A percentile compares a stretch with the other conserved stretches of the same genome.
Evolutionary conservation across 495 filamentous ascomycete species (phyloP).

Genomic region (Xylaria scruposa): DNA sequence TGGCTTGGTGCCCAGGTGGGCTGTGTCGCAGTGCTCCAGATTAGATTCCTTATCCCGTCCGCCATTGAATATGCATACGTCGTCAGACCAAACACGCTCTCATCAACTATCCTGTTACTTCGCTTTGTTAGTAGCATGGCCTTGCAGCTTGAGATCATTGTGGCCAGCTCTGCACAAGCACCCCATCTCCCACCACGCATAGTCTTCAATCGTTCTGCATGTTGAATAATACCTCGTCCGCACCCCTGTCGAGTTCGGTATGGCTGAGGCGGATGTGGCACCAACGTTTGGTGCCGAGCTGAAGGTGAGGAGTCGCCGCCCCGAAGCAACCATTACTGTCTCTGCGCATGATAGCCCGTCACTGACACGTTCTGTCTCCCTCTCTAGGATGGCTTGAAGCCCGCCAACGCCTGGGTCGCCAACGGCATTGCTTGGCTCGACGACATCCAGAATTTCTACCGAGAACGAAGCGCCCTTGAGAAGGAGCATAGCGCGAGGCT

Average conservation of each 20-base stretch:
- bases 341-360: neutral
- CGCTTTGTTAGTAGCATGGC: conserved; percentile 34
- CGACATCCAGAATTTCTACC: conserved; percentile 96
- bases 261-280: conserved; percentile 76
- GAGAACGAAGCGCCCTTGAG: conserved; percentile 90
- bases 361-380: conserved; percentile 31
- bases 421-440: conserved; percentile 93
- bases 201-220: conserved; percentile 28
- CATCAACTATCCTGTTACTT: neutral
- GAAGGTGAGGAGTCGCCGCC: conserved; percentile 67
- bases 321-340: conserved; percentile 2
- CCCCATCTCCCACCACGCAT: conserved; percentile 19
- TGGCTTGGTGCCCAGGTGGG: conserved; percentile 10
- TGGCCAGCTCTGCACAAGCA: conserved; percentile 24
- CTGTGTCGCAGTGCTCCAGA: conserved; percentile 16
- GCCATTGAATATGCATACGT: neutral
- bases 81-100: neutral
- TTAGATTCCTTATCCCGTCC: neutral
- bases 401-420: conserved; percentile 88
- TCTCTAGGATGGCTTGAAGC: conserved; percentile 87
- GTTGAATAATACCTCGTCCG: conserved; percentile 25
- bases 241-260: conserved; percentile 44
- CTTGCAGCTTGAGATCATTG: conserved; percentile 29
- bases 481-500: conserved; percentile 95
- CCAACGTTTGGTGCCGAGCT: conserved; percentile 88